Percentiles rank a stretch among this genome's conserved stretches.
Conservation (phyloP, 306 rosid genomes). For the Castanea sativa region DNA sequence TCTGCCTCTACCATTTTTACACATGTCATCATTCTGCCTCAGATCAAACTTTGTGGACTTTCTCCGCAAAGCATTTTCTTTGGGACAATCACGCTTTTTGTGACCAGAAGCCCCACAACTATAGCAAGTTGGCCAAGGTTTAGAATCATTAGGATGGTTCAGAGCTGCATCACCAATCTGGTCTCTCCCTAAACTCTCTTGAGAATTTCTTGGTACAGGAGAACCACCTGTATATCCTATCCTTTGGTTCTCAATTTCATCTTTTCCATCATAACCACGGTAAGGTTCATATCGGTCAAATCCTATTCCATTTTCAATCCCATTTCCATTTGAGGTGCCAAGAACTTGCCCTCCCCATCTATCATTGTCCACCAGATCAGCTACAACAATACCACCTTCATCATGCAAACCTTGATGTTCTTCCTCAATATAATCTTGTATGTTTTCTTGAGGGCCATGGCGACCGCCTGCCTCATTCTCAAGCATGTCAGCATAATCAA, state of each 20-base stretch:
- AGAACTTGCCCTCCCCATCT: conserved; percentile 46
- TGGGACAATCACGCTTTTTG: conserved; percentile 52
- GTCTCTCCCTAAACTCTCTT: conserved; percentile 25
- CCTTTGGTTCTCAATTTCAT: conserved; percentile 28
- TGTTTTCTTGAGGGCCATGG: conserved; percentile 14
- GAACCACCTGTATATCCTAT: conserved; percentile 37
- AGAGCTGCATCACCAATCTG: conserved; percentile 20
- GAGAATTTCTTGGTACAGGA: conserved; percentile 20
- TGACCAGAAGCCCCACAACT: conserved; percentile 59
- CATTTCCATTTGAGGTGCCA: conserved; percentile 26
- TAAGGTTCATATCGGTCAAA: conserved; percentile 56
- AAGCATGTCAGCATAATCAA: conserved; percentile 26
- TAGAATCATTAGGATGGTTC: conserved; percentile 24
- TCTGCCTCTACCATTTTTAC: conserved; percentile 21
- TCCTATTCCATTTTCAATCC: conserved; percentile 24
- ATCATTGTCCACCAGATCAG: conserved; percentile 38
- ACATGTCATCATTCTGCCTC: conserved; percentile 17
- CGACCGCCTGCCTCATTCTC: conserved; percentile 26
- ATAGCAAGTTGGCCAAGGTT: conserved; percentile 30
- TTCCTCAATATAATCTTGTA: conserved; percentile 30
- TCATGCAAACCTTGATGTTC: conserved; percentile 24
- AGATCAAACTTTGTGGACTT: conserved; percentile 26
- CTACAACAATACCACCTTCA: conserved; percentile 32
- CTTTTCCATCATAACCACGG: conserved; percentile 43
- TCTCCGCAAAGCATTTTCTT: conserved; percentile 21